Percentiles rank a stretch among this genome's conserved stretches.
Conservation (phyloP, 1,284 basidiomycete species). For the Moesziomyces sp. region DNA sequence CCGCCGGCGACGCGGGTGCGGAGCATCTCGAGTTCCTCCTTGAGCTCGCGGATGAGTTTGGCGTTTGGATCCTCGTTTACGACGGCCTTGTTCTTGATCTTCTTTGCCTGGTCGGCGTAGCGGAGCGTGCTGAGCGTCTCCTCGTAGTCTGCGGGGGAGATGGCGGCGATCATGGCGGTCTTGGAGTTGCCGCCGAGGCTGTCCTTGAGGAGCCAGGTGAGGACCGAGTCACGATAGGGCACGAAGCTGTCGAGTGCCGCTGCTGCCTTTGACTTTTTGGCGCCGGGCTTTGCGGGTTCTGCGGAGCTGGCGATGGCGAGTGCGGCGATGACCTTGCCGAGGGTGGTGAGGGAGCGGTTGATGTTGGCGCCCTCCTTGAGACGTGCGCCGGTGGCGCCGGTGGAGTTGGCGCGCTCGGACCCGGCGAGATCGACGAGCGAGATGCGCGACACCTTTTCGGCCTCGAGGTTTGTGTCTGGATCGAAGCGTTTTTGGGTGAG, state of each 20-base stretch:
- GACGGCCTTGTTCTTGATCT: slow-evolving; percentile 99
- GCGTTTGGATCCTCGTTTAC: slow-evolving; percentile 99
- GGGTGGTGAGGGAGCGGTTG: slow-evolving; percentile 57
- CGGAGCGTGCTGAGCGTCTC: slow-evolving; percentile 94
- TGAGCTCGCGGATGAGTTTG: slow-evolving; percentile 95
- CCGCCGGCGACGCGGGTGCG: slow-evolving; percentile 56
- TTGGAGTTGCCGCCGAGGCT: slow-evolving; percentile 67
- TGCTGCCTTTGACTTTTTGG: slow-evolving; percentile 47
- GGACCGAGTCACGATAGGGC: slow-evolving; percentile 61
- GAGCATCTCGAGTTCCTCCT: slow-evolving; percentile 86
- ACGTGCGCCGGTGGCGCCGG: slow-evolving; percentile 64
- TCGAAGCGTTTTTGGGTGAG: slow-evolving; percentile 58
- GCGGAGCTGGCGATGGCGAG: slow-evolving; percentile 52
- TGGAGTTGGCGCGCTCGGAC: slow-evolving; percentile 65
- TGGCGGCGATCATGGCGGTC: slow-evolving; percentile 82
- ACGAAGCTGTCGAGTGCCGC: slow-evolving; percentile 57
- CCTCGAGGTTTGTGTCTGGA: slow-evolving; percentile 54
- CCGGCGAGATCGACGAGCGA: slow-evolving; percentile 64
- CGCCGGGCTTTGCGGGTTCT: slow-evolving; percentile 40
- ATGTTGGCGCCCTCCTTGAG: slow-evolving; percentile 68
- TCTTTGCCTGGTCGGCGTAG: slow-evolving; percentile 96
- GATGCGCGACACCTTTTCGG: slow-evolving; percentile 63
- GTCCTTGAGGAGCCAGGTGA: slow-evolving; percentile 69
- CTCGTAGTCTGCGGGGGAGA: slow-evolving; percentile 96
- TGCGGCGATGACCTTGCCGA: slow-evolving; percentile 63